These are phyloP conservation scores for Populus ilicifolia DNA, from an alignment of 345 rosid species.

Conservation along the genomic window DNA sequence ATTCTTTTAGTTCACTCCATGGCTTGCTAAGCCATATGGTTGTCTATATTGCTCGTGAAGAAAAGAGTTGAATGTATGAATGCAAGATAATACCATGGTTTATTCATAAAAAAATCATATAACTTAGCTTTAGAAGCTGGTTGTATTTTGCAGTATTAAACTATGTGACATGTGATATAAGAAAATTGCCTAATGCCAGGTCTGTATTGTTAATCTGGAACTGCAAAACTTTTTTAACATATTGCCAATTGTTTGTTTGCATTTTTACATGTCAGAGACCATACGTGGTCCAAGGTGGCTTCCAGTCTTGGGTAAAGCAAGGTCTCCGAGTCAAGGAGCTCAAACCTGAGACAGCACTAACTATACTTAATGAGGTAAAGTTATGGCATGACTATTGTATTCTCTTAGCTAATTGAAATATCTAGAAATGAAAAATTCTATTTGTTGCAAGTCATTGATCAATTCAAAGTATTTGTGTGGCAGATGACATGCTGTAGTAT, in stretches of 20 bases:
- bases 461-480: background rate
- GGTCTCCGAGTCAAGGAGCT: constrained; percentile 78
- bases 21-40: background rate
- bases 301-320: constrained; percentile 70
- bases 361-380: constrained; percentile 80
- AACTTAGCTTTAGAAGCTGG: background rate
- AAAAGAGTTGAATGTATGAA: background rate
- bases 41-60: background rate
- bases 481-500: background rate
- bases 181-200: background rate
- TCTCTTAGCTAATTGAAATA: background rate
- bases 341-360: constrained; percentile 70
- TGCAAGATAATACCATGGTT: background rate
- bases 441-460: background rate
- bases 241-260: constrained; percentile 11
- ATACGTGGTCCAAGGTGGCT: constrained; percentile 82
- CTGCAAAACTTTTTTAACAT: background rate
- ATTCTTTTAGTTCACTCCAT: background rate
- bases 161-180: background rate
- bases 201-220: background rate
- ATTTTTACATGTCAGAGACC: constrained; percentile 50
- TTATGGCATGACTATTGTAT: background rate
- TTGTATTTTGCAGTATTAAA: background rate
- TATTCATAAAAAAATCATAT: background rate
- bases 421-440: background rate